Base-by-base conservation (phyloP, 2,329 filamentous ascomycete species). In the Knoxdaviesia proteae region DNA sequence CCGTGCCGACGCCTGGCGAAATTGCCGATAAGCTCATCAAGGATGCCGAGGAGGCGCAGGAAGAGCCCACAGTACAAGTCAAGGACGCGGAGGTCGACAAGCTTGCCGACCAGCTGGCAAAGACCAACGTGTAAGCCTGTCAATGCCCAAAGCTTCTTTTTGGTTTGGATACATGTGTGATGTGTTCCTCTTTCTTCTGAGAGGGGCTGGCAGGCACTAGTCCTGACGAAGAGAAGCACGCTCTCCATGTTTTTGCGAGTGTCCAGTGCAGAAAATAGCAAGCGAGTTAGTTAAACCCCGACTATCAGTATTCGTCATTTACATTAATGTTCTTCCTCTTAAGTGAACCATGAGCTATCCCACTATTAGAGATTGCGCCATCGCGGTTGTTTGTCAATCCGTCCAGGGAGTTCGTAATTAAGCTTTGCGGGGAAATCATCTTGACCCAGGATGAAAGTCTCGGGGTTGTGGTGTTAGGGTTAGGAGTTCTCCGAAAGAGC, bases 41-140 rank as follows among this genome's bases (percentile, higher is more conserved):
- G 59, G 74, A 80, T 49, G 80, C 78, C 4, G 71, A 84, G 51
- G 68, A 75, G 53, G 79, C 77, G 1, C 79, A 84, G 59, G 69
- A 80, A 48, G 72, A 86, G 58, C 79, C 81, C 36, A 74, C 78
- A n/a, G 68, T 74, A 10, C 71, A 79, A 57, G 60, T 72, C 49
- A 71, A 83, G 59, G 76, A 87, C 55, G 73, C 77, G 57, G 80
- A 81, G 33, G 82, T 96, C 36, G 86, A 94, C 52, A 77, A 76
- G 39, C 63, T 96, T 53, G 80, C 84, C 10, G 72, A 79, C 56
- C 68, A 74, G 54, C 61, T 96, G 50, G 74, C 71, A 47, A 87
- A 87, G 70, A 81, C 83, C 30, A 57, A 51, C 40, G 68, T 75
- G 48, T 75, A 58, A 42, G 35, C 34, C 20, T 20, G 20, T 20